Evolutionary conservation across 768 basidiomycete genomes (phyloP), one percentile per base, ranked within the genome.

Genomic region (Pleurotus tuoliensis): DNA sequence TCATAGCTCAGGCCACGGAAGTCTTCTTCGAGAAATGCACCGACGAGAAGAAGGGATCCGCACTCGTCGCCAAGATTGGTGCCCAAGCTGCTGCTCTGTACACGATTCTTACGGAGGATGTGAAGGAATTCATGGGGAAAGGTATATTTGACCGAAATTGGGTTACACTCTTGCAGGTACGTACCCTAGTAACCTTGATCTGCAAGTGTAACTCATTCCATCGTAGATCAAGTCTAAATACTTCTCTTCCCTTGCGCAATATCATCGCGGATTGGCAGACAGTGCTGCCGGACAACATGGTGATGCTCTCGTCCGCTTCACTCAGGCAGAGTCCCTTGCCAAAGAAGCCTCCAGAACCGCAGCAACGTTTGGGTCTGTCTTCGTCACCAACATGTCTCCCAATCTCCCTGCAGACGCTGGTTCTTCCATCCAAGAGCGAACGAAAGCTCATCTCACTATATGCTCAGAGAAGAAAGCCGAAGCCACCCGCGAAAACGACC

Each of bases 111-210:
- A 78, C 76, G 4, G 97, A 99, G 59, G 94, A 98, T 58, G 90
- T 90, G 34, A 98, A 97, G 69, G 96, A 98, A 64, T 98, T 97
- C 64, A 88, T 93, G 79, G 94, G 92, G 4, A 97, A 97, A 69
- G 93, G 94, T 2, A 89, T 98, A 55, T 90, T 99, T 68, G 94
- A 98, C 66, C 74, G 94, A 24, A 93, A 94, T 64, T 99, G 96
- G 96, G 81, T 95, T 4, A 88, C 86, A 1, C 71, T 98, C 16
- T 72, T 96, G 39, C 90, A 92, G 78, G 92, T 88, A 63, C 34
- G 75, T 69, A 5, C 24, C 4, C 16, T 38, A 3, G 50, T 15
- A 25, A 5, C 18, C 20, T 53, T 22, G 18, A 3, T 11, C 4
- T 40, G 34, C 49, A 13, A 34, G 49, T 11, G 27, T 18, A 39